A percentile compares a stretch with the other conserved stretches of the same genome.
These are phyloP conservation scores for Noccaea bulbosa DNA, from an alignment of 345 rosid species.

Conservation along the genomic window DNA sequence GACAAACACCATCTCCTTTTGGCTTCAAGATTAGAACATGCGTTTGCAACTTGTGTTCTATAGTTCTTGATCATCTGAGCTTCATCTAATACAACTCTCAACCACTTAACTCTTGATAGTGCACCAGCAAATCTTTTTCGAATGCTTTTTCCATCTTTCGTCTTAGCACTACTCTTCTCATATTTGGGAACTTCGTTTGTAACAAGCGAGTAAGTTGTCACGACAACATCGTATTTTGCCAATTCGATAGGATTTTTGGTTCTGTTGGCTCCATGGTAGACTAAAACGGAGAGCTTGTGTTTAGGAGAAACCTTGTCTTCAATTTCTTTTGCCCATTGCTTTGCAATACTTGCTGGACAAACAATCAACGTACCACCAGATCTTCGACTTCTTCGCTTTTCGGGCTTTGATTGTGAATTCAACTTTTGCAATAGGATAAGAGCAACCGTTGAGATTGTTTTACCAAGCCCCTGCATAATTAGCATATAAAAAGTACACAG, in stretches of 20 bases:
- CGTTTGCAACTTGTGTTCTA: constrained; percentile 81
- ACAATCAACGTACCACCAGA: constrained; percentile 84
- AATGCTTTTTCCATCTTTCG: constrained; percentile 57
- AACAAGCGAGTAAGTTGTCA: constrained; percentile 82
- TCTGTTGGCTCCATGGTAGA: constrained; percentile 75
- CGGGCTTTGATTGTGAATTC: constrained; percentile 56
- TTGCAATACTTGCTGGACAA: constrained; percentile 86
- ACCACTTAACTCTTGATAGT: constrained; percentile 75
- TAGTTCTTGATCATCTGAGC: constrained; percentile 89
- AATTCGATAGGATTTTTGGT: constrained; percentile 69
- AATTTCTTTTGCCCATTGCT: constrained; percentile 86
- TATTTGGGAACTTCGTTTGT: constrained; percentile 80
- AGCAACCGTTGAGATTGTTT: constrained; percentile 86
- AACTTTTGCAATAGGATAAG: constrained; percentile 71
- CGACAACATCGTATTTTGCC: constrained; percentile 76
- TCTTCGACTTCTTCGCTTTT: constrained; percentile 46
- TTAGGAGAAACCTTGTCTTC: constrained; percentile 73
- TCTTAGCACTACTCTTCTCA: constrained; percentile 43
- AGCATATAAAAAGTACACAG: constrained; percentile 15
- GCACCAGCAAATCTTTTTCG: constrained; percentile 50
- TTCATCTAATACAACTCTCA: constrained; percentile 81
- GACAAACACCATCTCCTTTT: constrained; percentile 92
- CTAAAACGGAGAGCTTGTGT: constrained; percentile 60
- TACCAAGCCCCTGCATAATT: constrained; percentile 77
- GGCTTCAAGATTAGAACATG: constrained; percentile 84